Evolutionary conservation across 768 basidiomycete species (phyloP).

Genomic region (Xanthoconium purpureum): DNA sequence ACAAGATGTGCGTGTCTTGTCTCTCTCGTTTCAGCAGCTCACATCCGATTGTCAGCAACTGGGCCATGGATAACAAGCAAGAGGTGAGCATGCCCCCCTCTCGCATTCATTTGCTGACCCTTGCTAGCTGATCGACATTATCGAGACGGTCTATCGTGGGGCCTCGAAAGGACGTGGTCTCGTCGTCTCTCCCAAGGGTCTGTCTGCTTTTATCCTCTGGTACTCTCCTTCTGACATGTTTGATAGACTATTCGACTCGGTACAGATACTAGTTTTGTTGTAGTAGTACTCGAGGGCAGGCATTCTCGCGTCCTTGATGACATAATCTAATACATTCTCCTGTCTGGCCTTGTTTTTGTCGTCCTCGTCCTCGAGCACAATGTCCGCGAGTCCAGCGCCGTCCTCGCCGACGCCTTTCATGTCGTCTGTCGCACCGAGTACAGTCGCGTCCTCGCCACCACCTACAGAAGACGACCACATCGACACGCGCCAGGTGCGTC

Average conservation of each 20-base stretch:
- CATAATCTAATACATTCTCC: slow-evolving; percentile 17
- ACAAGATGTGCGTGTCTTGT: slow-evolving; percentile 78
- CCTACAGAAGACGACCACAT: slow-evolving; percentile 10
- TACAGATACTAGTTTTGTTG: slow-evolving; percentile 56
- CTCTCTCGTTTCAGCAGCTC: not conserved
- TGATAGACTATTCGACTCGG: slow-evolving; percentile 74
- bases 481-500: slow-evolving; percentile 22
- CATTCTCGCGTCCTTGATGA: slow-evolving; percentile 28
- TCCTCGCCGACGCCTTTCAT: slow-evolving; percentile 11
- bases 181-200: slow-evolving; percentile 94
- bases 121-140: slow-evolving; percentile 87
- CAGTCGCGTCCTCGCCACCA: slow-evolving; percentile 28
- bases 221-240: not conserved
- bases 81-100: slow-evolving; percentile 53
- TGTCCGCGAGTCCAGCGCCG: slow-evolving; percentile 22
- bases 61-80: slow-evolving; percentile 99
- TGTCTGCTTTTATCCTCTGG: slow-evolving; percentile 1
- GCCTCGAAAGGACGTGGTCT: slow-evolving; percentile 97
- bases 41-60: slow-evolving; percentile 60
- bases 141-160: slow-evolving; percentile 97
- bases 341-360: not conserved
- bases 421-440: slow-evolving; percentile 25
- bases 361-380: not conserved
- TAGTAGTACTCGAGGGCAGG: slow-evolving; percentile 19
- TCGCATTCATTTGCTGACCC: not conserved